These are phyloP conservation scores for Thielaviopsis musarum DNA, from an alignment of 2,329 filamentous ascomycete species.

Conservation along the genomic window DNA sequence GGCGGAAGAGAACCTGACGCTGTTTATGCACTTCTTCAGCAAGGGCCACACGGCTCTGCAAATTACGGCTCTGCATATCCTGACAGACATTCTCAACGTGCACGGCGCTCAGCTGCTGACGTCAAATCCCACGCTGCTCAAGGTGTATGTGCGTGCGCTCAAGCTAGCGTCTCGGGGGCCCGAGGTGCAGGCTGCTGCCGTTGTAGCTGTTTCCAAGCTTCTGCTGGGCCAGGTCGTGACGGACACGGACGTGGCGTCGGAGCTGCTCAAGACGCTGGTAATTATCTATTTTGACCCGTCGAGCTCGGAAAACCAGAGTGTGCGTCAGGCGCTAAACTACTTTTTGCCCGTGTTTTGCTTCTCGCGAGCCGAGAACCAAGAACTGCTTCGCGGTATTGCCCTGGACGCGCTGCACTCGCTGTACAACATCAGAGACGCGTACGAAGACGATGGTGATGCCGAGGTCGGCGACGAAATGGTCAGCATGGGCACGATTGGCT, in stretches of 20 bases:
- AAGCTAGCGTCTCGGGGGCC: slow-evolving; percentile 52
- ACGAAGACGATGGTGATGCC: slow-evolving; percentile 60
- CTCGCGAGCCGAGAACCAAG: slow-evolving; percentile 64
- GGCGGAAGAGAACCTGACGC: slow-evolving; percentile 74
- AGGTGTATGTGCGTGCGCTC: slow-evolving; percentile 71
- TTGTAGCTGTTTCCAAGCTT: slow-evolving; percentile 69
- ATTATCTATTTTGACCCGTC: slow-evolving; percentile 81
- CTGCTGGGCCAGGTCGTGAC: slow-evolving; percentile 66
- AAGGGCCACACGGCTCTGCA: slow-evolving; percentile 85
- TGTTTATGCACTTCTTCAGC: slow-evolving; percentile 92
- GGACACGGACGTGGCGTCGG: slow-evolving; percentile 46
- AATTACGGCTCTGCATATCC: slow-evolving; percentile 75
- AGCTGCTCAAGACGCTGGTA: slow-evolving; percentile 71
- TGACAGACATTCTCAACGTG: slow-evolving; percentile 82
- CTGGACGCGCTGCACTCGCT: slow-evolving; percentile 61
- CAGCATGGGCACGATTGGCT: slow-evolving; percentile 57
- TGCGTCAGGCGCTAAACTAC: slow-evolving; percentile 78
- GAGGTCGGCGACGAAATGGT: slow-evolving; percentile 67
- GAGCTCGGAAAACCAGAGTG: slow-evolving; percentile 60
- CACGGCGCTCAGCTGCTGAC: slow-evolving; percentile 66
- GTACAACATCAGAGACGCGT: slow-evolving; percentile 51
- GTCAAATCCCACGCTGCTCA: slow-evolving; percentile 52
- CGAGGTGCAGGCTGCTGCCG: slow-evolving; percentile 66
- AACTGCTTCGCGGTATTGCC: slow-evolving; percentile 59
- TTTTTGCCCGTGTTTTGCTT: slow-evolving; percentile 93